A percentile compares a stretch with the other conserved stretches of the same genome.
Evolutionary conservation across 1,139 yeast genomes (phyloP).

Genomic region (Pichia sp.): DNA sequence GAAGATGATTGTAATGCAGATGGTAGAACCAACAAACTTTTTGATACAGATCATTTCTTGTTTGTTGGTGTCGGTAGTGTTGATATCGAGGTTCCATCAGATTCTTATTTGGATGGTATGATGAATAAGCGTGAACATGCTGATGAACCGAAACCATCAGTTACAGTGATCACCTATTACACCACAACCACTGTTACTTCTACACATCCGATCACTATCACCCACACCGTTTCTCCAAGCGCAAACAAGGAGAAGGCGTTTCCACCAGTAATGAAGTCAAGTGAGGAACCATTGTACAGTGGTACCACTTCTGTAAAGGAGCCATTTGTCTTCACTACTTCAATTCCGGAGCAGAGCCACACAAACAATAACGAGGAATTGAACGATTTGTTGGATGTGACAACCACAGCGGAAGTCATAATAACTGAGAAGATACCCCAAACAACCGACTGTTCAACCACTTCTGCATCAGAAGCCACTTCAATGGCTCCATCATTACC

Average conservation of each 20-base stretch:
- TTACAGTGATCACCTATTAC: constrained; percentile 3
- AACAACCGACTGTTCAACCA: too few species aligned
- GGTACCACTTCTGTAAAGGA: neutral
- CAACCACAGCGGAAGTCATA: too few species aligned
- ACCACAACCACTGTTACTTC: constrained; percentile 12
- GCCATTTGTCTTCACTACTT: constrained; percentile 2
- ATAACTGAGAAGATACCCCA: too few species aligned
- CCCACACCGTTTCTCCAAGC: constrained; percentile 2
- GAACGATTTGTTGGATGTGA: too few species aligned
- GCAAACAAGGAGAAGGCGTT: too few species aligned
- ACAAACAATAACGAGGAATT: too few species aligned
- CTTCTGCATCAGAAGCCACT: too few species aligned
- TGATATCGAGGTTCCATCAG: neutral
- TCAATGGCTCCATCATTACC: too few species aligned
- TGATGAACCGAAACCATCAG: neutral
- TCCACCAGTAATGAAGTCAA: neutral
- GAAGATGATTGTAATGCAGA: constrained; percentile 6
- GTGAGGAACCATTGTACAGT: neutral
- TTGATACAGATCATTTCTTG: constrained; percentile 20
- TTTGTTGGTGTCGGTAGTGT: constrained; percentile 23
- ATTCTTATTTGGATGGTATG: too few species aligned
- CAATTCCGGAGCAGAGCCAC: too few species aligned
- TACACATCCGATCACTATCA: constrained; percentile 3
- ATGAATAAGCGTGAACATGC: neutral
- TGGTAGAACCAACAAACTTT: constrained; percentile 10